Conservation (phyloP, 495 filamentous ascomycete genomes). For the Apiosordaria backusii region DNA sequence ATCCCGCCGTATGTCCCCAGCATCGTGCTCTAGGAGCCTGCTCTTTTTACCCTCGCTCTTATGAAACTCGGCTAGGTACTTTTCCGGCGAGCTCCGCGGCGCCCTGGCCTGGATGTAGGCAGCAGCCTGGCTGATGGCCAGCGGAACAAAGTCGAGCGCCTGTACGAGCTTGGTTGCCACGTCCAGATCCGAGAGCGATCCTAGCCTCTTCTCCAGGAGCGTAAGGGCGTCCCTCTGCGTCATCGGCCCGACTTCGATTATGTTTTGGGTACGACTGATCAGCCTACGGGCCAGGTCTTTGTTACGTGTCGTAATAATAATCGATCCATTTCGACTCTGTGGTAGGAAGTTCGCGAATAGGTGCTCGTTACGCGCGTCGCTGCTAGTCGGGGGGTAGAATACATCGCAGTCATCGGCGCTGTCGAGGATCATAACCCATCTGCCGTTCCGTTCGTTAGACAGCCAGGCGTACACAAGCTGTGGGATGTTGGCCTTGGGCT, state of each 20-base stretch:
- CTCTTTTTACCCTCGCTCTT: conserved; percentile 30
- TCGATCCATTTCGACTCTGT: conserved; percentile 37
- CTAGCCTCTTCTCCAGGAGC: conserved; percentile 34
- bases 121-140: conserved; percentile 50
- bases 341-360: conserved; percentile 38
- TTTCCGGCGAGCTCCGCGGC: conserved; percentile 25
- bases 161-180: conserved; percentile 28
- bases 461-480: conserved; percentile 42
- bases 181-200: conserved; percentile 15
- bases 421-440: conserved; percentile 45
- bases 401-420: conserved; percentile 43
- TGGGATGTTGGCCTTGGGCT: conserved; percentile 36
- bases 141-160: conserved; percentile 45
- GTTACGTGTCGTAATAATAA: conserved; percentile 37
- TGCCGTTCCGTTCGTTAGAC: conserved; percentile 33
- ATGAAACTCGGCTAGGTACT: conserved; percentile 40
- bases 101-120: conserved; percentile 39
- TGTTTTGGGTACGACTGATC: conserved; percentile 12
- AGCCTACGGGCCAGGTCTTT: conserved; percentile 25
- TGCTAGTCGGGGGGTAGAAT: conserved; percentile 17
- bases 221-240: conserved; percentile 21
- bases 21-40: conserved; percentile 31
- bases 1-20: conserved; percentile 32
- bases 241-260: conserved; percentile 27
- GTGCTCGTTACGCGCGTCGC: conserved; percentile 1